Base-by-base conservation (phyloP, 2,329 filamentous ascomycete species). In the Cytospora mali region DNA sequence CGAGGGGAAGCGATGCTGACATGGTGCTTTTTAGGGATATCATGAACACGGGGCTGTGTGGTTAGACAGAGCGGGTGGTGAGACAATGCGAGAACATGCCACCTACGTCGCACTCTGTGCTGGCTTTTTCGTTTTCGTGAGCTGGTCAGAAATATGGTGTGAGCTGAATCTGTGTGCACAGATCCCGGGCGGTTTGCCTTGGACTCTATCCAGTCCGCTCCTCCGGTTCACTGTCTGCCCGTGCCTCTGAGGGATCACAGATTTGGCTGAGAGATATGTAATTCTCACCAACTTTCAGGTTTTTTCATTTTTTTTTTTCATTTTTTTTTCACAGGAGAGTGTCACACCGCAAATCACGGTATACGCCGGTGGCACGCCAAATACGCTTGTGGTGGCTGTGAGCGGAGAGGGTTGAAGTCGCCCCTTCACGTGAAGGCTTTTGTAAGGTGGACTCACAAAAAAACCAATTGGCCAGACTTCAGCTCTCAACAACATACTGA, bases 321-420 rank as follows among this genome's bases (percentile, higher is more conserved):
- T n/a, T n/a, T n/a, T n/a, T n/a, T n/a, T n/a, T n/a, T n/a, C n/a
- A n/a, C n/a, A n/a, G n/a, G 11, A 5, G 42, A 23, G 42, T 46
- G n/a, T 21, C n/a, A 46, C 42, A 23, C 42, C n/a, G 21, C 21
- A 23, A 21, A 21, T 14, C 33, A 27, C 25, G 13, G 52, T 51
- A 29, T 58, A 31, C 33, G 18, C 27, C 33, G 42, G 51, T 51
- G 51, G 31, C 21, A 58, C 58, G n/a, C n/a, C n/a, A n/a, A n/a
- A n/a, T n/a, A n/a, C n/a, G 54, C 54, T 54, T 46, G 58, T 62
- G 49, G 62, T 60, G 58, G 62, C 62, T 62, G 62, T 61, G 49
- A 54, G 33, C 27, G 50, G 50, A 49, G 35, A 33, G 11, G 58
- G 48, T 60, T 31, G 39, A 33, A 53, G 50, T 23, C 21, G 9